Conservation (phyloP, 805 yeast species). For the Metschnikowia kofuensis region DNA sequence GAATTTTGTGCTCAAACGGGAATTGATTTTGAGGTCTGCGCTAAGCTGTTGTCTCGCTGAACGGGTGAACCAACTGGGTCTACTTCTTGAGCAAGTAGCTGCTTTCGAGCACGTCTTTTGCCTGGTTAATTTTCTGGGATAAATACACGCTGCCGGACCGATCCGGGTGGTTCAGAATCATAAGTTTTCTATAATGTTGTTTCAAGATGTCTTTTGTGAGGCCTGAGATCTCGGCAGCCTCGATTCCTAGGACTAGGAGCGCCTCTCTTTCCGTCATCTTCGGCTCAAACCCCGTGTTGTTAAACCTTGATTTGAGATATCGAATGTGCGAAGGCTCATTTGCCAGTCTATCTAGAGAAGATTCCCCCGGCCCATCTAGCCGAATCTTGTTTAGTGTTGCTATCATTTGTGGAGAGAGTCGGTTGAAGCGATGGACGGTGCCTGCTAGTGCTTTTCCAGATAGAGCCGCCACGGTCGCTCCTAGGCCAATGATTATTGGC, state of each 20-base stretch:
- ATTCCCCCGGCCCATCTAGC: conserved; percentile 8
- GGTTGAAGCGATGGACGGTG: conserved; percentile 12
- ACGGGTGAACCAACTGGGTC: not conserved
- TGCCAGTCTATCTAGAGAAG: conserved; percentile 10
- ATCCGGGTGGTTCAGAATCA: conserved; percentile 44
- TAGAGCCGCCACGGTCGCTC: conserved; percentile 18
- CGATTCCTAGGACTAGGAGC: conserved; percentile 37
- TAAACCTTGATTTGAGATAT: conserved; percentile 19
- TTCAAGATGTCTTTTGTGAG: conserved; percentile 26
- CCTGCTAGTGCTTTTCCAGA: conserved; percentile 14
- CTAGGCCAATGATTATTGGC: conserved; percentile 19
- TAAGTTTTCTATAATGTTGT: conserved; percentile 36
- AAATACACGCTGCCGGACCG: conserved; percentile 39
- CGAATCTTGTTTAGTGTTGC: conserved; percentile 19
- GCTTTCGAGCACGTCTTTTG: conserved; percentile 38
- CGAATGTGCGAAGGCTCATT: conserved; percentile 17
- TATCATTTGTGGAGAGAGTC: conserved; percentile 20
- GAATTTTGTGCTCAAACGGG: not conserved
- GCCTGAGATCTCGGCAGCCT: conserved; percentile 34
- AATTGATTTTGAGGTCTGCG: not conserved
- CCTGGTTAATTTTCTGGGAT: conserved; percentile 42
- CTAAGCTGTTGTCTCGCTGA: not conserved
- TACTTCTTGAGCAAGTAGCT: conserved; percentile 33
- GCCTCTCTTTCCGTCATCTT: conserved; percentile 47
- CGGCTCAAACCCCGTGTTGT: conserved; percentile 28